Evolutionary conservation across 805 yeast species (phyloP), one percentile per base, ranked within the genome.

Genomic region (Aciculoconidium aculeatum): DNA sequence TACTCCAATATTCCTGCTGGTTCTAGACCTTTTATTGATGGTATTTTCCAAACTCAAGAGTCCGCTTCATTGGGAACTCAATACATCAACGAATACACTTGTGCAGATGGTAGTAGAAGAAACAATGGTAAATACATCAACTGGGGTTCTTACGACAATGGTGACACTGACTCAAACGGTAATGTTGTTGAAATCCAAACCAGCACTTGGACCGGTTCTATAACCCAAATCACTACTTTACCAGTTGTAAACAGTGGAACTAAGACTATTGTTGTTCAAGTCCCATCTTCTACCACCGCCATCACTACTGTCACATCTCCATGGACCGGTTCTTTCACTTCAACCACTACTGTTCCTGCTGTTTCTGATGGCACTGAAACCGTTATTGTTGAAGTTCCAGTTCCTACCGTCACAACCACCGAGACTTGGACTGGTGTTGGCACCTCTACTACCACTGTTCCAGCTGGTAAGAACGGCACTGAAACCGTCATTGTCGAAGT

Each of bases 1-100:
- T 51, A 42, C 33, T 15, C 18, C n/a, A 49, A 44, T 30, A 23
- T 53, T 21, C 55, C 58, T 2, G 52, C 55, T 4, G 59, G 58
- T 3, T 48, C 37, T 31, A 34, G 51, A 13, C 48, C 50, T 6
- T 48, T n/a, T 20, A 31, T 31, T 15, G 34, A 27, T 16, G 23
- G 32, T 11, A 5, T 21, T 20, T n/a, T n/a, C 8, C 10, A 15
- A 18, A 9, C 8, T 11, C 22, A 21, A 3, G 15, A n/a, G n/a
- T n/a, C n/a, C n/a, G n/a, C n/a, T n/a, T n/a, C n/a, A n/a, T n/a
- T n/a, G n/a, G 15, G 12, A 5, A 13, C 21, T 5, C 21, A 15
- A n/a, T 34, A 33, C 19, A 32, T 30, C 11, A 39, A 42, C 35
- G 29, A 14, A 7, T 40, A 25, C 15, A 17, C 18, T 7, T 47